These are phyloP conservation scores for Cryptococcus floricola DNA, from an alignment of 1,284 basidiomycete genomes.

Conservation along the genomic window DNA sequence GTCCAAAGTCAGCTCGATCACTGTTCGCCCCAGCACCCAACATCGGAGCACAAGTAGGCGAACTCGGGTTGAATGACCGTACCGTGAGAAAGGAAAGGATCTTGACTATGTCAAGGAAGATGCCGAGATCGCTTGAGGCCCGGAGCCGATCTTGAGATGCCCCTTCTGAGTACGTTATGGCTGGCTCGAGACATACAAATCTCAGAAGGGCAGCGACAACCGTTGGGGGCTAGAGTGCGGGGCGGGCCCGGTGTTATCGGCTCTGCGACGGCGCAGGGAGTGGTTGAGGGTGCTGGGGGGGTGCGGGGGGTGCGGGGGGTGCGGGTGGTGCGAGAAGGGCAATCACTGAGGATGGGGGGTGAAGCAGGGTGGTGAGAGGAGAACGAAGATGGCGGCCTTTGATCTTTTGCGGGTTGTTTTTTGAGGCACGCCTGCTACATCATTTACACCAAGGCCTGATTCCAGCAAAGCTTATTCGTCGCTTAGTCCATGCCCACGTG, in stretches of 20 bases:
- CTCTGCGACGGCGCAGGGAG: background rate
- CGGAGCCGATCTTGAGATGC: background rate
- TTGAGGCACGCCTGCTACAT: background rate
- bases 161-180: background rate
- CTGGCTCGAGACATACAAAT: background rate
- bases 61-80: too few relatives aligned
- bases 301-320: background rate
- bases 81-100: background rate
- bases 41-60: too few relatives aligned
- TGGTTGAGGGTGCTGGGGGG: background rate
- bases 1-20: too few relatives aligned
- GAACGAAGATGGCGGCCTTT: background rate
- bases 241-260: background rate
- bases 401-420: too few relatives aligned
- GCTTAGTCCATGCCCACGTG: background rate
- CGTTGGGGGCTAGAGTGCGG: background rate
- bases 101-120: background rate
- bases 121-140: background rate
- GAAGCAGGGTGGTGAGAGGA: background rate
- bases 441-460: background rate
- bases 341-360: background rate
- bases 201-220: background rate
- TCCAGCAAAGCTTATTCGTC: slow-evolving; percentile 11
- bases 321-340: too few relatives aligned
- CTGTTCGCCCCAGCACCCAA: too few relatives aligned